Percentiles rank a stretch among this genome's conserved stretches.
phyloP scores from a whole-genome alignment of 1,284 basidiomycete species.

The Macrocystidia cucumis region DNA sequence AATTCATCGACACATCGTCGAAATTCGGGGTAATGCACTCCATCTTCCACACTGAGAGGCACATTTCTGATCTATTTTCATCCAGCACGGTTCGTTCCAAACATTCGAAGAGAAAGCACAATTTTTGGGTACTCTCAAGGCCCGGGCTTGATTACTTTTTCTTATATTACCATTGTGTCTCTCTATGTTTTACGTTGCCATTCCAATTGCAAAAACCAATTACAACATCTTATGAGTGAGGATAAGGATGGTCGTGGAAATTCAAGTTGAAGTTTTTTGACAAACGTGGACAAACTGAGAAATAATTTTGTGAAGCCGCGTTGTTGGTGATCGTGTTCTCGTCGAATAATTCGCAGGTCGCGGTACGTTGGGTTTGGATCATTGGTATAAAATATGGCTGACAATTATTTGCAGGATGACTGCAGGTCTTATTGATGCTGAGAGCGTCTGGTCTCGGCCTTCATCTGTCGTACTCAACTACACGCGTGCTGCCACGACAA shows the following conservation, averaged over 20 bases:
- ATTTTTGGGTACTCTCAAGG: slow-evolving; percentile 91
- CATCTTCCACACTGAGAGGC: slow-evolving; percentile 4
- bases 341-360: slow-evolving; percentile 33
- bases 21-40: slow-evolving; percentile 82
- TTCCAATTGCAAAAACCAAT: slow-evolving; percentile 2
- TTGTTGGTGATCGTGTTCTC: slow-evolving; percentile 22
- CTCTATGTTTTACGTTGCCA: slow-evolving; percentile 12
- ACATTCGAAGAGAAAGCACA: slow-evolving; percentile 92
- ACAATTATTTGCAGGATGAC: slow-evolving; percentile 48
- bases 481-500: no score
- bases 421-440: slow-evolving; percentile 68
- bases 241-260: no score
- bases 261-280: no score
- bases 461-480: slow-evolving; percentile 26
- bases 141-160: slow-evolving; percentile 46
- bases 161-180: slow-evolving; percentile 7
- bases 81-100: slow-evolving; percentile 91
- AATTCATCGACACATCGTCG: slow-evolving; percentile 97
- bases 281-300: slow-evolving; percentile 1
- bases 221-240: no score
- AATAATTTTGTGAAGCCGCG: slow-evolving; percentile 16
- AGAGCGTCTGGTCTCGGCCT: slow-evolving; percentile 71
- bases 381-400: neutral
- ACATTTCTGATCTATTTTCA: slow-evolving; percentile 11
- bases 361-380: slow-evolving; percentile 34